Base-by-base conservation (phyloP, 345 rosid species). In the Salix arbutifolia region DNA sequence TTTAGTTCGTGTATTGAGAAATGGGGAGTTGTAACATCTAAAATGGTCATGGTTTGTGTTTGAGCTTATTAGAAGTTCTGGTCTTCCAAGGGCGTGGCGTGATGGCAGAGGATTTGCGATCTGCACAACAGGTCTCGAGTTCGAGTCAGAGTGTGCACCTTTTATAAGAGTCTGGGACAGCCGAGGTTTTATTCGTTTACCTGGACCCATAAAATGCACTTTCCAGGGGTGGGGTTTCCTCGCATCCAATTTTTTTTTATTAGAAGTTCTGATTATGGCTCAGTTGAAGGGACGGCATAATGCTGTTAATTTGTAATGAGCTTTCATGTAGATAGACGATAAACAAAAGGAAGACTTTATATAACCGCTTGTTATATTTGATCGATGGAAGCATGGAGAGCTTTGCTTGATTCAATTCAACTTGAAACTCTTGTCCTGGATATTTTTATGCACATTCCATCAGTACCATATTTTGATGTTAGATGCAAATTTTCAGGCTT, bases 401-500 rank as follows among this genome's bases (percentile, higher is more conserved):
- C n/a, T 52, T 52, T 52, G 50, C 58, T 52, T 19, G 58, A 52
- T 52, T 52, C 58, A 52, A 52, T 17, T 19, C n/a, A 48, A 6
- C 58, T 52, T 52, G 19, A 56, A 23, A 21, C 4, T n/a, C 1
- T 56, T n/a, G 25, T 10, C 4, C 26, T 56, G 13, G 11, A 56
- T n/a, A n/a, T 10, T 21, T 8, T 44, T 44, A 12, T 44, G 50
- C 50, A 3, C 50, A 14, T 44, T 13, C 50, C 18, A 62, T 11
- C 66, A 11, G n/a, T 10, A 8, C 12, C 23, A 56, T 74, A 35
- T 37, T 25, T 23, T 37, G 37, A 8, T 33, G 69, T 40, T 25
- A 28, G 7, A 21, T 16, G 30, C 48, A 26, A 31, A 35, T 69
- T 74, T 78, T 78, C 90, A 95, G 97, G 96, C 85, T 89, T 93